Evolutionary conservation across 176 grass and related monocot genomes (phyloP).

Genomic region (Triticum monococcum): DNA sequence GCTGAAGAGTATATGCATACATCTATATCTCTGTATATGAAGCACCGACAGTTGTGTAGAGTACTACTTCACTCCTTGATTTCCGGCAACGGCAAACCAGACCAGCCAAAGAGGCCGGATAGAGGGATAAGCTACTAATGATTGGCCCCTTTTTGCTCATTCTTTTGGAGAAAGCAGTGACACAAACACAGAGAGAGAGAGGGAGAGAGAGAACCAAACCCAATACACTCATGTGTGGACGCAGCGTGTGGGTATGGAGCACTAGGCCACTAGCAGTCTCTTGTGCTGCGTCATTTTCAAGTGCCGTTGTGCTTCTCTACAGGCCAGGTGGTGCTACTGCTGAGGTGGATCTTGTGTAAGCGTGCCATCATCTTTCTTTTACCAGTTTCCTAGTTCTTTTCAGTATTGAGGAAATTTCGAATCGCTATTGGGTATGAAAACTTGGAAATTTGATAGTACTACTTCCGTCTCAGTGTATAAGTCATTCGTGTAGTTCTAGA

Average conservation of each 20-base stretch:
- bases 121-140: constrained; percentile 38
- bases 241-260: not conserved
- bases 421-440: not conserved
- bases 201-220: not conserved
- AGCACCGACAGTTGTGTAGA: not conserved
- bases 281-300: constrained; percentile 36
- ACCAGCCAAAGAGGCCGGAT: constrained; percentile 5
- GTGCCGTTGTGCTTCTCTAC: not conserved
- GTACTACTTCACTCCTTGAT: not conserved
- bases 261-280: constrained; percentile 23
- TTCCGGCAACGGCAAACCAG: constrained; percentile 26
- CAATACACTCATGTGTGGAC: not conserved
- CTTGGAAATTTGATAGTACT: no score
- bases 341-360: constrained; percentile 49
- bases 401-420: not conserved
- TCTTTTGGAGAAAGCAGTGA: not conserved
- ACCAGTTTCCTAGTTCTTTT: not conserved
- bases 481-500: no score
- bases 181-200: not conserved
- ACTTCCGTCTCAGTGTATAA: no score
- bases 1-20: not conserved
- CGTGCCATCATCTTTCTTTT: constrained; percentile 38
- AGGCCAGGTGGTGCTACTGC: not conserved
- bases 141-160: constrained; percentile 28
- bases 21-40: no score